These are phyloP conservation scores for Aspergillus felis DNA, from an alignment of 2,329 filamentous ascomycete species.

Conservation along the genomic window DNA sequence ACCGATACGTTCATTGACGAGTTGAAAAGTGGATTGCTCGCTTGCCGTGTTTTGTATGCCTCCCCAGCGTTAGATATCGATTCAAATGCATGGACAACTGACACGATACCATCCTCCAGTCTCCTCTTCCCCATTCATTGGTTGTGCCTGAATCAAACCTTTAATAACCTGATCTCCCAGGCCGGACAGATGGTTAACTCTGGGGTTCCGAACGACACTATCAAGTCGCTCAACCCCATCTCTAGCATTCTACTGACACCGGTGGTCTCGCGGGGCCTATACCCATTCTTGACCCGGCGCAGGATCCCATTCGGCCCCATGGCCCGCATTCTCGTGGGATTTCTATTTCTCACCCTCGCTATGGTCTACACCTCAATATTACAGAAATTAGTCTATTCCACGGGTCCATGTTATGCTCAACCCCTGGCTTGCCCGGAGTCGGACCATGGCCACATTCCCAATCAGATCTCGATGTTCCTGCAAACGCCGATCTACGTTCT, in stretches of 20 bases:
- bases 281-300: slow-evolving; percentile 58
- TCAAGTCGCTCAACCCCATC: slow-evolving; percentile 67
- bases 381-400: slow-evolving; percentile 48
- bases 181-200: slow-evolving; percentile 53
- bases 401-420: background rate
- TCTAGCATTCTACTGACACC: slow-evolving; percentile 69
- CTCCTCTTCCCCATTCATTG: slow-evolving; percentile 10
- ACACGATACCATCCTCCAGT: too few species aligned
- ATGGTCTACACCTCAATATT: slow-evolving; percentile 52
- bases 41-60: too few species aligned
- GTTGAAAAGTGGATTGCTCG: too few species aligned
- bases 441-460: slow-evolving; percentile 25
- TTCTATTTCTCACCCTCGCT: slow-evolving; percentile 56
- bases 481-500: slow-evolving; percentile 31
- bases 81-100: too few species aligned
- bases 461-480: too few species aligned
- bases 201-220: slow-evolving; percentile 68
- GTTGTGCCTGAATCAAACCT: slow-evolving; percentile 47
- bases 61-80: too few species aligned
- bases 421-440: background rate
- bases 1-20: too few species aligned
- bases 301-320: slow-evolving; percentile 65
- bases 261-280: slow-evolving; percentile 60
- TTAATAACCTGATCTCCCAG: slow-evolving; percentile 60
- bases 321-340: slow-evolving; percentile 66